Conservation (phyloP, 495 filamentous ascomycete species). For the Aspergillus homomorphus region DNA sequence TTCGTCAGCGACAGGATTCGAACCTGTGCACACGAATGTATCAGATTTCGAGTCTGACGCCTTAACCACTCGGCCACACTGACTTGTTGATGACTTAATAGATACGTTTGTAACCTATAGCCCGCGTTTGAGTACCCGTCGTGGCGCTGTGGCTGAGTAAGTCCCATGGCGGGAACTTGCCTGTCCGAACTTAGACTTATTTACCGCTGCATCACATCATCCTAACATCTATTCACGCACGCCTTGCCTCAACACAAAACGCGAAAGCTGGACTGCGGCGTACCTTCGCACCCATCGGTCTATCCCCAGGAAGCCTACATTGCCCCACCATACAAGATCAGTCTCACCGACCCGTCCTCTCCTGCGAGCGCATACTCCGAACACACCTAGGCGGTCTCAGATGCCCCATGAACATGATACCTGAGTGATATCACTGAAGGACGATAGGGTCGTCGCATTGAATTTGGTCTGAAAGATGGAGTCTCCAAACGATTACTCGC, state of each 20-base stretch:
- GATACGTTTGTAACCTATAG: too few species aligned
- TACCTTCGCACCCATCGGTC: not conserved
- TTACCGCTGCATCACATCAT: not conserved
- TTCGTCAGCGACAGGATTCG: conserved; percentile 10
- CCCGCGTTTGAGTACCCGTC: too few species aligned
- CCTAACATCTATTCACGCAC: not conserved
- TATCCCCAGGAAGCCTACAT: not conserved
- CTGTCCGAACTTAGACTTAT: not conserved
- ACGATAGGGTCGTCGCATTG: conserved; percentile 22
- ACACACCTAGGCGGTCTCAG: not conserved
- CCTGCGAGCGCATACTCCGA: not conserved
- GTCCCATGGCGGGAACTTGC: not conserved
- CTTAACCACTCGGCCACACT: conserved; percentile 14
- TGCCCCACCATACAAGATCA: not conserved
- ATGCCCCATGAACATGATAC: conserved; percentile 21
- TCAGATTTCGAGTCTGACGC: conserved; percentile 10
- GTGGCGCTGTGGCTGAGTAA: not conserved
- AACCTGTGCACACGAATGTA: conserved; percentile 8
- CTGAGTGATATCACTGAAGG: conserved; percentile 20
- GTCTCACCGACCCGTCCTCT: not conserved
- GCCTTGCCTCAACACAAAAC: not conserved
- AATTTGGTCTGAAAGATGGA: conserved; percentile 27
- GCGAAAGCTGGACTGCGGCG: not conserved
- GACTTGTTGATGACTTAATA: not conserved
- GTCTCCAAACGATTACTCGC: conserved; percentile 15